Evolutionary conservation across 352 stramenopile genomes (phyloP).

Genomic region (Phytophthora lateralis): DNA sequence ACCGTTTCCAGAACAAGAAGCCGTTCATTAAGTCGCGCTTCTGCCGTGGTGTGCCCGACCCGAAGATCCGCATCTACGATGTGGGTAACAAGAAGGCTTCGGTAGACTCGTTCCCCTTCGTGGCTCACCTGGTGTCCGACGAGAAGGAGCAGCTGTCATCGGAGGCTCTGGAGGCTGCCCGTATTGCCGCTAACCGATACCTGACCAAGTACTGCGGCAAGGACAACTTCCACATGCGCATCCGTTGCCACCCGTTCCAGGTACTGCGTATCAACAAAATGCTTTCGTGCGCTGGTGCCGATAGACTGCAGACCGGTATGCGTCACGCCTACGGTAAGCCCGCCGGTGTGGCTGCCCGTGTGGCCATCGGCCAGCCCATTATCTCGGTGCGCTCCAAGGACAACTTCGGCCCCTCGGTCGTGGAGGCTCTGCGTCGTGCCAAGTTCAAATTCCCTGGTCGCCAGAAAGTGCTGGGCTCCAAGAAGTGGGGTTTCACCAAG

Average conservation of each 20-base stretch:
- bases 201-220: slow-evolving; percentile 98
- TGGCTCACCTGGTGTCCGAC: slow-evolving; percentile 96
- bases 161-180: slow-evolving; percentile 98
- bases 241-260: slow-evolving; percentile 99
- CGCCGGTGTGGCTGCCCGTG: slow-evolving; percentile 96
- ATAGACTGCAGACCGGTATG: slow-evolving; percentile 99
- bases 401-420: slow-evolving; percentile 90
- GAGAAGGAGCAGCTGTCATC: slow-evolving; percentile 96
- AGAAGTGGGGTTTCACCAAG: slow-evolving; percentile 99
- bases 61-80: slow-evolving; percentile 99
- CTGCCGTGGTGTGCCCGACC: slow-evolving; percentile 98
- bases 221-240: slow-evolving; percentile 99
- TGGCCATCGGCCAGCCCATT: slow-evolving; percentile 99
- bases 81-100: slow-evolving; percentile 98
- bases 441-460: slow-evolving; percentile 99
- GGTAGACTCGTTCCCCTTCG: slow-evolving; percentile 99
- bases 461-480: slow-evolving; percentile 99
- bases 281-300: slow-evolving; percentile 99
- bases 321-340: slow-evolving; percentile 99
- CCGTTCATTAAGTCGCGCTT: slow-evolving; percentile 99
- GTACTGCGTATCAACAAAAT: slow-evolving; percentile 99
- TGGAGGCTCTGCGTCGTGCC: slow-evolving; percentile 98
- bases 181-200: slow-evolving; percentile 99
- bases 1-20: slow-evolving; percentile 99
- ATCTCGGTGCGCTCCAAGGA: slow-evolving; percentile 98